phyloP scores from a whole-genome alignment of 1,139 yeast genomes.

The Barnettozyma hawaiiensis region DNA sequence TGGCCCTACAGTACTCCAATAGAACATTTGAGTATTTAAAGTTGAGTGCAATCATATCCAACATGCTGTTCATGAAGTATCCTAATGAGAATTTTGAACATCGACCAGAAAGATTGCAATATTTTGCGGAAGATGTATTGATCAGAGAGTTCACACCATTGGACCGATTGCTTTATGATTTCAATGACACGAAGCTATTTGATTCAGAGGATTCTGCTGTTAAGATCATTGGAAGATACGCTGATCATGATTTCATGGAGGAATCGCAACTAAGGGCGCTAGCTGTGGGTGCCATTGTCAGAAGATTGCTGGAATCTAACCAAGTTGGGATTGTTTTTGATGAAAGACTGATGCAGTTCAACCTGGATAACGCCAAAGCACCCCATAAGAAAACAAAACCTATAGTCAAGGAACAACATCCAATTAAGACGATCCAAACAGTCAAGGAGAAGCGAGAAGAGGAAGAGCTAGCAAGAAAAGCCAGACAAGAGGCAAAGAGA shows the following conservation, averaged over 20 bases:
- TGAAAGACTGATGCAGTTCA: conserved; percentile 16
- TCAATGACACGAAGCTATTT: conserved; percentile 44
- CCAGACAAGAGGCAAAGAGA: not conserved
- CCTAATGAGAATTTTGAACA: conserved; percentile 28
- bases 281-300: conserved; percentile 34
- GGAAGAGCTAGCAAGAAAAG: not conserved
- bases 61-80: conserved; percentile 10
- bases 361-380: conserved; percentile 13
- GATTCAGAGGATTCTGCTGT: conserved; percentile 27
- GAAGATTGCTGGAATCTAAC: conserved; percentile 27
- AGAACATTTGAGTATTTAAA: conserved; percentile 33
- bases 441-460: conserved; percentile 2
- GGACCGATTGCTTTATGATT: conserved; percentile 50
- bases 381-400: conserved; percentile 5
- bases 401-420: not conserved
- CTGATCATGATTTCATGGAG: conserved; percentile 24
- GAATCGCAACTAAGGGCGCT: conserved; percentile 34
- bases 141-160: conserved; percentile 55
- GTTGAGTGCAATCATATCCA: conserved; percentile 31
- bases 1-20: conserved; percentile 36
- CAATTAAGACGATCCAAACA: not conserved
- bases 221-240: conserved; percentile 28
- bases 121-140: conserved; percentile 58
- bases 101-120: conserved; percentile 43
- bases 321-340: conserved; percentile 31